Conservation (phyloP, 768 basidiomycete genomes). For the Russula griseocarnosa region DNA sequence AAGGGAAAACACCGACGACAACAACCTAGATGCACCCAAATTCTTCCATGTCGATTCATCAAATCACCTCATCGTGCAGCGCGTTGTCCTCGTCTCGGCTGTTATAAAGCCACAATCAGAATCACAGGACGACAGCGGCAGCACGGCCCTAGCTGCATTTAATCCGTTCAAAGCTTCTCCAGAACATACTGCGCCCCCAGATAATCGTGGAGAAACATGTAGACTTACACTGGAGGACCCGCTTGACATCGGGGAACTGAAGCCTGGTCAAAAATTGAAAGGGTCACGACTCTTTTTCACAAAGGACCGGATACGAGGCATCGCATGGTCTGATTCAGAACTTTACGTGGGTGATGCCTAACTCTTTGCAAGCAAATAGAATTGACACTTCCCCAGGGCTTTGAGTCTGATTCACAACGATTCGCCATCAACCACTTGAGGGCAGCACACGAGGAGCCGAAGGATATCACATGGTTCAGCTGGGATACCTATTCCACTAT, state of each 20-base stretch:
- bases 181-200: constrained; percentile 40
- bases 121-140: constrained; percentile 34
- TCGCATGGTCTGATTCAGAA: constrained; percentile 29
- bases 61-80: constrained; percentile 45
- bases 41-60: constrained; percentile 44
- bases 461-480: constrained; percentile 21
- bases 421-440: constrained; percentile 7
- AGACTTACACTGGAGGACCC: constrained; percentile 37
- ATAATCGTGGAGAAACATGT: constrained; percentile 28
- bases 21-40: constrained; percentile 35
- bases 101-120: constrained; percentile 28
- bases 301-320: constrained; percentile 35
- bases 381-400: constrained; percentile 15
- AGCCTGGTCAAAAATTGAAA: constrained; percentile 31
- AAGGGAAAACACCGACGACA: not conserved
- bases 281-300: constrained; percentile 33
- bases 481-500: constrained; percentile 25
- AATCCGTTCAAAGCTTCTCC: constrained; percentile 65
- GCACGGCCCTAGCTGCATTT: constrained; percentile 44
- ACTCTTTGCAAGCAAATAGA: not conserved
- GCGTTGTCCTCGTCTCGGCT: constrained; percentile 19
- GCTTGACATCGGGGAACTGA: constrained; percentile 36
- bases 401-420: constrained; percentile 16
- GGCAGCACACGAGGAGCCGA: not conserved
- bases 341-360: constrained; percentile 22